Evolutionary conservation across 495 filamentous ascomycete genomes (phyloP).

Genomic region (Podospora didyma): DNA sequence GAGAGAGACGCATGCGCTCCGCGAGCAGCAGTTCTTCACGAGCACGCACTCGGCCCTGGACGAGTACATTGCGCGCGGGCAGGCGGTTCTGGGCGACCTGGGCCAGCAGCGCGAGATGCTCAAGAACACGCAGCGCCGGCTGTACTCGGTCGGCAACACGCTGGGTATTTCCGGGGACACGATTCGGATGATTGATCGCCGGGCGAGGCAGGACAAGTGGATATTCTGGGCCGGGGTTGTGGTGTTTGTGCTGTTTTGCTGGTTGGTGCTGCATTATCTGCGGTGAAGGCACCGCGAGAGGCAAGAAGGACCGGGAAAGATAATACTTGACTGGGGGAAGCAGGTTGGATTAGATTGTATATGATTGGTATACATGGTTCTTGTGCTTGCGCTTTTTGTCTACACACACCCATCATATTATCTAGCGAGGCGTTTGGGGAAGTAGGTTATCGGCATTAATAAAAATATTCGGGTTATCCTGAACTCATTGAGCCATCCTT

Average conservation of each 20-base stretch:
- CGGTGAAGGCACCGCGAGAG: conserved; percentile 45
- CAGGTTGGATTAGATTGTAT: not conserved
- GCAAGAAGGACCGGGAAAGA: no score
- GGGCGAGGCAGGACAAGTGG: conserved; percentile 95
- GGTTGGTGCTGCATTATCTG: conserved; percentile 79
- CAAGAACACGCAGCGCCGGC: conserved; percentile 83
- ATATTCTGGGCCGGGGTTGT: conserved; percentile 89
- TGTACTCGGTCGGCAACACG: conserved; percentile 93
- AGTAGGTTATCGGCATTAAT: not conserved
- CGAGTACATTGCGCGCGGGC: conserved; percentile 87
- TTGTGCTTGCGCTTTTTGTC: not conserved
- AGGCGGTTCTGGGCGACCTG: conserved; percentile 84
- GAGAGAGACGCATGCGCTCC: conserved; percentile 78
- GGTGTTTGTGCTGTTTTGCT: conserved; percentile 90
- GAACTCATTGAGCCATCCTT: no score
- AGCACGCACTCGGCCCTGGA: conserved; percentile 79
- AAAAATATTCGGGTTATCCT: no score
- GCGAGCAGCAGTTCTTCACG: conserved; percentile 83
- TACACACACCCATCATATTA: not conserved
- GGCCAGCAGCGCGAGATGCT: conserved; percentile 89
- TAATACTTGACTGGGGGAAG: no score
- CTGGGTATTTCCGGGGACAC: conserved; percentile 92
- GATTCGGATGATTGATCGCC: conserved; percentile 89
- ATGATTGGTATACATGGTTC: not conserved
- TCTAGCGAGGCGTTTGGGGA: conserved; percentile 23